Evolutionary conservation across 495 filamentous ascomycete genomes (phyloP).

Genomic region (Talaromyces wortmannii): DNA sequence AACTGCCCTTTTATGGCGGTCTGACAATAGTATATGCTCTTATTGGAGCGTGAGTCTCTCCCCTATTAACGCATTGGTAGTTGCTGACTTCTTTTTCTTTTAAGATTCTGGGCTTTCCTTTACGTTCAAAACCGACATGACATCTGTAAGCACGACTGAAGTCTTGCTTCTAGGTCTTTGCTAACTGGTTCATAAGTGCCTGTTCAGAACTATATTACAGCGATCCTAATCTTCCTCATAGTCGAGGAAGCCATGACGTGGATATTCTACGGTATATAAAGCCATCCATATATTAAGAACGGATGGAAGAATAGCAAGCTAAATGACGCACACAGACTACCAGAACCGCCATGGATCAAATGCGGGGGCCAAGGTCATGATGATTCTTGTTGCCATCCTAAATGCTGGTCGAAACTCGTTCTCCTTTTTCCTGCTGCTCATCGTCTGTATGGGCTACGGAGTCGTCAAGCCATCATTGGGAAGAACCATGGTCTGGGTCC

Average conservation of each 20-base stretch:
- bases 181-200: conserved; percentile 59
- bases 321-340: conserved; percentile 54
- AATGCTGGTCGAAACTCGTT: conserved; percentile 95
- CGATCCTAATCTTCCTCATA: conserved; percentile 89
- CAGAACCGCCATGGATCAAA: conserved; percentile 85
- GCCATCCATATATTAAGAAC: background rate
- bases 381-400: conserved; percentile 83
- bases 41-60: conserved; percentile 54
- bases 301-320: conserved; percentile 7
- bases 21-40: conserved; percentile 92
- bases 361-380: conserved; percentile 67
- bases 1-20: conserved; percentile 95
- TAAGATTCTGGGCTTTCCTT: conserved; percentile 86
- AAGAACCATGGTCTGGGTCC: conserved; percentile 87
- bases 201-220: conserved; percentile 99
- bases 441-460: conserved; percentile 99
- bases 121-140: conserved; percentile 92
- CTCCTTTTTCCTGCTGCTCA: conserved; percentile 96
- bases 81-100: background rate
- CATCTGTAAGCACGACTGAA: conserved; percentile 53
- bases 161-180: background rate
- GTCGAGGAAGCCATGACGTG: conserved; percentile 97
- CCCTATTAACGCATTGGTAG: background rate
- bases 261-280: conserved; percentile 70
- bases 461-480: conserved; percentile 95